Evolutionary conservation across 164 flowering plant species (phyloP).

Genomic region (Dillenia turbinata): DNA sequence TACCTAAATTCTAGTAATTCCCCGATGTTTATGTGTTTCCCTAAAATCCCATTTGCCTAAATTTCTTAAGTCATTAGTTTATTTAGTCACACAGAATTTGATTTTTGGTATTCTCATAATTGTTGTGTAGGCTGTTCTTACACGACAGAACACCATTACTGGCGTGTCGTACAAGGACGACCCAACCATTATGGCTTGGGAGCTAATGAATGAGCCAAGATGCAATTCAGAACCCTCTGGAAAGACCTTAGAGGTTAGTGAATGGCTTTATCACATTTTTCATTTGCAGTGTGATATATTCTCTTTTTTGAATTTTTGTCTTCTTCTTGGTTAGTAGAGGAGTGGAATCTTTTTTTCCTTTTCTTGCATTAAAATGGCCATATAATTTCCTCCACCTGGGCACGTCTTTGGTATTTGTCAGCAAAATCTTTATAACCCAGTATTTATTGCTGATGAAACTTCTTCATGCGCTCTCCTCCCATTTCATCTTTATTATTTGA

Average conservation of each 20-base stretch:
- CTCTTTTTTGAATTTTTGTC: no score
- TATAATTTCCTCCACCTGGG: no score
- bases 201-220: conserved; percentile 87
- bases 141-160: conserved; percentile 55
- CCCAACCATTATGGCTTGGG: conserved; percentile 87
- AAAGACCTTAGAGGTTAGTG: conserved; percentile 47
- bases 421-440: no score
- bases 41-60: not conserved
- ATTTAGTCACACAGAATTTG: not conserved
- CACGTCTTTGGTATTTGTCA: no score
- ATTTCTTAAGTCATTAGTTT: not conserved
- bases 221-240: conserved; percentile 61
- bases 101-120: not conserved
- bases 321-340: no score
- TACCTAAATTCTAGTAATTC: no score
- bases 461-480: no score
- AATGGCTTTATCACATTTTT: not conserved
- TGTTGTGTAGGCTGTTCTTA: conserved; percentile 47
- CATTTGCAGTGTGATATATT: not conserved
- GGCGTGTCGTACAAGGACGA: conserved; percentile 78
- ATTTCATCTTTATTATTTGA: no score
- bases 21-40: no score
- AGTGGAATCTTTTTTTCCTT: no score
- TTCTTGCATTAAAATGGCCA: no score
- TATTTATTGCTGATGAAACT: no score